These are phyloP conservation scores for Myriosclerotinia scirpicola DNA, from an alignment of 2,329 filamentous ascomycete species.

Conservation along the genomic window DNA sequence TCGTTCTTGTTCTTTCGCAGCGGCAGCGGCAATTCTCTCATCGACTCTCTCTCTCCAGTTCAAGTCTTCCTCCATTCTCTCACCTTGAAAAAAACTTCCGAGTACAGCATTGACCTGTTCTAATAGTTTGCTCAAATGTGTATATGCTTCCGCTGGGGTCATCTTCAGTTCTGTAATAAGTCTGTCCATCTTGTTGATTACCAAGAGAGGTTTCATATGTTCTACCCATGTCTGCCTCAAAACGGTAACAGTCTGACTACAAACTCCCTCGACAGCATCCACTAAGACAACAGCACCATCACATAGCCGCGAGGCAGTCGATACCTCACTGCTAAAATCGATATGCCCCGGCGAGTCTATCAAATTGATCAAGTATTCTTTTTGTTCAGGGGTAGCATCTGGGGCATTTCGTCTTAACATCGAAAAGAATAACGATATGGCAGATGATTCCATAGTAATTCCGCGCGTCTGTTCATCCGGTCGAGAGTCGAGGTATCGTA, in stretches of 20 bases:
- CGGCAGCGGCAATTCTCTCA: slow-evolving; percentile 72
- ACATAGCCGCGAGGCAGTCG: slow-evolving; percentile 88
- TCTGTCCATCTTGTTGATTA: slow-evolving; percentile 98
- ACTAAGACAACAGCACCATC: slow-evolving; percentile 94
- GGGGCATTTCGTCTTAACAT: slow-evolving; percentile 74
- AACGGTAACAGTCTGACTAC: slow-evolving; percentile 97
- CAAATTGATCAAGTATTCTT: slow-evolving; percentile 93
- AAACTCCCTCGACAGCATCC: slow-evolving; percentile 96
- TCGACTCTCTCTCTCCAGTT: slow-evolving; percentile 95
- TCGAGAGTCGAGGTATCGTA: slow-evolving; percentile 93
- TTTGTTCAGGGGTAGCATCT: slow-evolving; percentile 67
- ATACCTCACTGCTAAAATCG: slow-evolving; percentile 97
- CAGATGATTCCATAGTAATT: slow-evolving; percentile 99
- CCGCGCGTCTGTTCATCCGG: slow-evolving; percentile 94
- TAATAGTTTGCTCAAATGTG: slow-evolving; percentile 82
- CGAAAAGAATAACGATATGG: slow-evolving; percentile 94
- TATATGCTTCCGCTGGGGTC: slow-evolving; percentile 85
- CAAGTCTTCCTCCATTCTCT: slow-evolving; percentile 97
- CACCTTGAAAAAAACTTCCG: slow-evolving; percentile 95
- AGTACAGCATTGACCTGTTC: slow-evolving; percentile 98
- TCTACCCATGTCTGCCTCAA: slow-evolving; percentile 93
- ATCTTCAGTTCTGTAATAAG: slow-evolving; percentile 93
- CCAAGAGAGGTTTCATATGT: slow-evolving; percentile 88
- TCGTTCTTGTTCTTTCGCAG: slow-evolving; percentile 57
- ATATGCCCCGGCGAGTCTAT: slow-evolving; percentile 99